phyloP scores from a whole-genome alignment of 345 rosid genomes.

The Eucalyptus pumila region DNA sequence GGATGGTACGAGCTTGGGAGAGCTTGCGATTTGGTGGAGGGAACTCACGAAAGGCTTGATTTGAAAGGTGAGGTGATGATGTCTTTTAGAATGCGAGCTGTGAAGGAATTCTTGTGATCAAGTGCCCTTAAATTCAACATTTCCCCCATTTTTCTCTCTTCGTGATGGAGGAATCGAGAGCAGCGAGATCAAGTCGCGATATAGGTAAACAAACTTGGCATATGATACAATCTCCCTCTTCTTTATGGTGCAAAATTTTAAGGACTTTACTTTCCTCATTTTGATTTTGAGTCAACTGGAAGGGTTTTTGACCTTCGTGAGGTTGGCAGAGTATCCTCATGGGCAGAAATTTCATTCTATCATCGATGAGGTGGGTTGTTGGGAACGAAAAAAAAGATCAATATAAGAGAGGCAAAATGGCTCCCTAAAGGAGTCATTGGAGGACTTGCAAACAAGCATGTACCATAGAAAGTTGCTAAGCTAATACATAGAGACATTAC shows the following conservation, averaged over 20 bases:
- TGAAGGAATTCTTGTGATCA: too few relatives aligned
- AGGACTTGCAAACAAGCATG: background rate
- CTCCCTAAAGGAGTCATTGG: background rate
- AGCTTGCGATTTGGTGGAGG: rapidly evolving
- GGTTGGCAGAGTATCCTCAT: background rate
- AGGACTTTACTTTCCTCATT: background rate
- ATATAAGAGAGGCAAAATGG: background rate
- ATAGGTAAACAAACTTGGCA: background rate
- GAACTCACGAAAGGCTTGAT: too few relatives aligned
- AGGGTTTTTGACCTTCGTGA: background rate
- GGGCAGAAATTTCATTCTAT: background rate
- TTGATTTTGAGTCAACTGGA: background rate
- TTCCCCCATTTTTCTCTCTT: too few relatives aligned
- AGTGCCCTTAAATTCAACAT: too few relatives aligned
- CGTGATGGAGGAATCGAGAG: too few relatives aligned
- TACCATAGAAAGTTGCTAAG: background rate
- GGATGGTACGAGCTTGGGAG: rapidly evolving
- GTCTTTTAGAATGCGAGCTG: rapidly evolving
- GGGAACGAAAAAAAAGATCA: background rate
- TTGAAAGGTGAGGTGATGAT: too few relatives aligned
- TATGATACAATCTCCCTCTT: background rate
- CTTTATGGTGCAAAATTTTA: background rate
- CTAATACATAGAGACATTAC: too few relatives aligned
- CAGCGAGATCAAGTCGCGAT: rapidly evolving
- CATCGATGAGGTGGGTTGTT: background rate